Evolutionary conservation across 441 rosid genomes (phyloP).

Genomic region (Syzygium syzygioides): DNA sequence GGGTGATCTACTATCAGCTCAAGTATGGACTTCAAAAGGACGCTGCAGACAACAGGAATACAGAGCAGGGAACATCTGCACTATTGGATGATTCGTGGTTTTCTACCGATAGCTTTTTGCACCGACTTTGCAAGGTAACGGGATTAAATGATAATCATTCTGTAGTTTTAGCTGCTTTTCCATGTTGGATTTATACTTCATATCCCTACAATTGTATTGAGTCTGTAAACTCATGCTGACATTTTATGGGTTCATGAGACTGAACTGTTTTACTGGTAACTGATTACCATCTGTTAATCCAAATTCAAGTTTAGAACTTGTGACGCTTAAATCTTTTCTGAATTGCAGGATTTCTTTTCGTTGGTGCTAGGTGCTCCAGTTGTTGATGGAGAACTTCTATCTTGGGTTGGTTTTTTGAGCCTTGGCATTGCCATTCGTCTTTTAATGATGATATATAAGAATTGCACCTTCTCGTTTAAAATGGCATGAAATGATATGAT

Average conservation of each 20-base stretch:
- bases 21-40: constrained; percentile 81
- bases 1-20: constrained; percentile 77
- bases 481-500: neutral
- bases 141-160: neutral
- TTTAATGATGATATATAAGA: neutral
- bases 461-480: neutral
- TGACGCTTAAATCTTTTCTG: neutral
- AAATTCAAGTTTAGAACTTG: neutral
- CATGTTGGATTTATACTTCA: neutral
- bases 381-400: constrained; percentile 84
- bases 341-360: constrained; percentile 68
- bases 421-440: neutral
- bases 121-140: constrained; percentile 73
- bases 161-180: neutral
- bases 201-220: neutral
- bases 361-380: constrained; percentile 60
- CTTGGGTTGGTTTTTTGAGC: constrained; percentile 48
- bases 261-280: neutral
- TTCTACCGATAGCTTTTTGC: constrained; percentile 72
- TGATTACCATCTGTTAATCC: neutral
- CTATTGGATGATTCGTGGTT: constrained; percentile 83
- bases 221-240: neutral
- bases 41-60: constrained; percentile 15
- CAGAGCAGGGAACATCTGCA: constrained; percentile 40
- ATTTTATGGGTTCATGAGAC: neutral